Evolutionary conservation across 805 yeast genomes (phyloP).

Genomic region (Grigorovia humatica): DNA sequence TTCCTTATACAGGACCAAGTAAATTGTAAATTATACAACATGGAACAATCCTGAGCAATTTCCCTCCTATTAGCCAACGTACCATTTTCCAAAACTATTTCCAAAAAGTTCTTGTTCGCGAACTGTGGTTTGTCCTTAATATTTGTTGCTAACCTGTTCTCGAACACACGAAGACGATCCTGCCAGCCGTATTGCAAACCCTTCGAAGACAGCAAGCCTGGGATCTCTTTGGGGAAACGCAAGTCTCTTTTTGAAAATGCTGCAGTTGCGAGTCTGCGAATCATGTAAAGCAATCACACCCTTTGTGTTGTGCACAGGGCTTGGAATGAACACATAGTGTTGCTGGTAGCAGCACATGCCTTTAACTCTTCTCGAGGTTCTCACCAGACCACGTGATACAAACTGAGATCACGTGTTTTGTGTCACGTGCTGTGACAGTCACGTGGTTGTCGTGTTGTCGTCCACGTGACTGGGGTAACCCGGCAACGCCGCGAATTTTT

Average conservation of each 20-base stretch:
- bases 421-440: neutral
- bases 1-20: conserved; percentile 19
- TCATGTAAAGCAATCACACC: no score
- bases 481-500: neutral
- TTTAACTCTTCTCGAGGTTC: neutral
- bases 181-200: conserved; percentile 46
- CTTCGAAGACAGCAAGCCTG: conserved; percentile 38
- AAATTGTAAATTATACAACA: conserved; percentile 31
- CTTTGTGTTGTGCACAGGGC: no score
- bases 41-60: conserved; percentile 32
- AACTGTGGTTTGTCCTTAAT: conserved; percentile 12
- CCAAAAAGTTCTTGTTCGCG: conserved; percentile 18
- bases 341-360: no score
- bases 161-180: conserved; percentile 32
- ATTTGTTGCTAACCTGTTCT: conserved; percentile 32
- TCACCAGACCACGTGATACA: no score
- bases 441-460: no score
- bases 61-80: conserved; percentile 24
- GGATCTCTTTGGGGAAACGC: conserved; percentile 27
- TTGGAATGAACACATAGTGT: no score
- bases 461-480: neutral
- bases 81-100: conserved; percentile 22
- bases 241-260: neutral
- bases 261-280: no score
- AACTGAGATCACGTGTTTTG: no score